phyloP scores from a whole-genome alignment of 176 grass and related monocot genomes.

The Oryza australiensis region DNA sequence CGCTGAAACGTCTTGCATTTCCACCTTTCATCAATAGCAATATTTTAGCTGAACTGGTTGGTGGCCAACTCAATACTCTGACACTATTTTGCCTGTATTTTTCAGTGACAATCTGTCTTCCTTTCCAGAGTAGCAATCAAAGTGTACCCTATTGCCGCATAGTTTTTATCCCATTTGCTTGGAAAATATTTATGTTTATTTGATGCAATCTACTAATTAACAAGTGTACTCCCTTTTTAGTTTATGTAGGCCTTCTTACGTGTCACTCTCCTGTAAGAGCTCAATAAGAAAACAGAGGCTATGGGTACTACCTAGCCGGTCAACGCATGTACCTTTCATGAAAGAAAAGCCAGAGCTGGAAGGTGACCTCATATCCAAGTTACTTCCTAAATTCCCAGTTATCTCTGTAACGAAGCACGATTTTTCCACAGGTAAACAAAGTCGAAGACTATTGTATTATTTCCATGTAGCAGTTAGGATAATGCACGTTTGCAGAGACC shows the following conservation, averaged over 20 bases:
- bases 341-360: not conserved
- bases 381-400: not conserved
- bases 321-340: not conserved
- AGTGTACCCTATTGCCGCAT: not conserved
- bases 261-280: not conserved
- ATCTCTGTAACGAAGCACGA: not conserved
- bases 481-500: not conserved
- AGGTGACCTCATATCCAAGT: not conserved
- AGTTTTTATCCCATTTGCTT: not conserved
- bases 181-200: not conserved
- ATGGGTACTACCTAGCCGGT: not conserved
- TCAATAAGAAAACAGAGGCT: not conserved
- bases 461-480: not conserved
- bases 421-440: slow-evolving; percentile 1
- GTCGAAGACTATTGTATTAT: not conserved
- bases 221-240: not conserved
- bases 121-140: not conserved
- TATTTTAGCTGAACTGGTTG: not conserved
- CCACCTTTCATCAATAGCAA: not conserved
- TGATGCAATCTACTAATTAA: too few species aligned
- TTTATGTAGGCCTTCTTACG: not conserved
- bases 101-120: not conserved
- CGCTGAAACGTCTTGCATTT: not conserved
- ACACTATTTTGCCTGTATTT: not conserved
- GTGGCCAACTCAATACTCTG: not conserved